Evolutionary conservation across 371 early-diverging fungal genomes (phyloP), one percentile per base, ranked within the genome.

Genomic region (Circinella umbellata): DNA sequence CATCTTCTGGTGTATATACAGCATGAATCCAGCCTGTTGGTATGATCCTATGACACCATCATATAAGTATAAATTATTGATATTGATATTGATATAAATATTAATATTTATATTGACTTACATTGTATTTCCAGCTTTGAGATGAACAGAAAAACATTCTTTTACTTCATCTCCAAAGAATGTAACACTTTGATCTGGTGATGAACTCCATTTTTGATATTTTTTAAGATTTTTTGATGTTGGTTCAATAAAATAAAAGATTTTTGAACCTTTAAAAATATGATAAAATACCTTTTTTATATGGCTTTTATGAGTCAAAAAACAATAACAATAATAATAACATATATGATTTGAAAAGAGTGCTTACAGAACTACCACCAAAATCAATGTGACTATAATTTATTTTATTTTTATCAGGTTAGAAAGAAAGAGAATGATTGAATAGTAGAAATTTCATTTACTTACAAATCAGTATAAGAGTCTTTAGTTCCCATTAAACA

Each of bases 21-120:
- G 96, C 93, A 80, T 97, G 97, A 65, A 97, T 96, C 97, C 98
- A 97, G 20, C 97, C 98, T 17, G 94, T 88, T 8, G 98, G 98
- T 64, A 97, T 96, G 46, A 96, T 87, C 85, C 95, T 91, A 60
- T 60, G 62, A 64, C 9, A 13, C 62, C 1, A 9, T 42, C 6
- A 9, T 42, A 9, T 6, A 42, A 42, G 3, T 42, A 42, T 3
- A 3, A 2, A 42, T 42, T 27, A 27, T 27, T 27, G 27, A 27
- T 27, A 27, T 2, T 42, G 3, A 9, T 42, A 42, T 42, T 2
- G 1, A 6, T 11, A 42, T 42, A 6, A 1, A 42, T 9, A 42
- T 42, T 1, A 1, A 42, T 9, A 9, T 42, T 2, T 27, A 27
- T 27, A 27, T 27, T 27, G 10, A 42, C 84, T 81, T 88, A 92